Percentiles rank a stretch among this genome's conserved stretches.
Evolutionary conservation across 768 basidiomycete species (phyloP).

Genomic region (Xerocomellus intermedius): DNA sequence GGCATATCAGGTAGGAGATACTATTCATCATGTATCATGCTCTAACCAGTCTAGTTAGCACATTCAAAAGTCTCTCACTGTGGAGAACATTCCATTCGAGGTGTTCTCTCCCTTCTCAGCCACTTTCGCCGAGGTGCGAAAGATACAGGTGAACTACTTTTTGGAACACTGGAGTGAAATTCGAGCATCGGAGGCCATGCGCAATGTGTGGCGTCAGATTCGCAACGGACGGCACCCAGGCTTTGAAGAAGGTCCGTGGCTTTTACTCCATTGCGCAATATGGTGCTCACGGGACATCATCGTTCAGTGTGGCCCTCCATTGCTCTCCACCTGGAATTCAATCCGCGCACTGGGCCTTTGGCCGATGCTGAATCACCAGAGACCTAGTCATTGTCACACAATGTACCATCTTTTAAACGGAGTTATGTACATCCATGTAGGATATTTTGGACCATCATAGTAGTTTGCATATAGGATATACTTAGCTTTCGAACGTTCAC

Average conservation of each 20-base stretch:
- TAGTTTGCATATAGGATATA: constrained; percentile 6
- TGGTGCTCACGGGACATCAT: constrained; percentile 9
- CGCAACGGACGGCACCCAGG: constrained; percentile 80
- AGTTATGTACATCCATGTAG: background rate
- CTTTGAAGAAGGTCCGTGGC: constrained; percentile 72
- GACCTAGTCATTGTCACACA: constrained; percentile 4
- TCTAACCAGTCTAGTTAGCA: constrained; percentile 43
- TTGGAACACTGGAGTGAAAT: constrained; percentile 81
- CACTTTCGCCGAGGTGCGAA: constrained; percentile 76
- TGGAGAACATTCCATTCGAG: constrained; percentile 82
- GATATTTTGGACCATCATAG: constrained; percentile 10
- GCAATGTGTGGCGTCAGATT: constrained; percentile 81
- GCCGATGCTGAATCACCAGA: constrained; percentile 22
- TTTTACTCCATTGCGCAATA: background rate
- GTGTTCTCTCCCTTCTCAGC: constrained; percentile 85
- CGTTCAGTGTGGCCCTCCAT: constrained; percentile 65
- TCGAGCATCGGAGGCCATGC: constrained; percentile 80
- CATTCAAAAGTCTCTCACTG: constrained; percentile 71
- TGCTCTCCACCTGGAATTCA: constrained; percentile 60
- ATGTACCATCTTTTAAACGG: constrained; percentile 1
- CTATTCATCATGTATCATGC: background rate
- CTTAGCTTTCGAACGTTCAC: background rate
- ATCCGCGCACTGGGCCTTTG: constrained; percentile 35
- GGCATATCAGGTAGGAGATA: constrained; percentile 49
- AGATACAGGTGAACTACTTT: constrained; percentile 80